phyloP scores from a whole-genome alignment of 2,329 filamentous ascomycete genomes.

The Chaetomium strumarium region DNA sequence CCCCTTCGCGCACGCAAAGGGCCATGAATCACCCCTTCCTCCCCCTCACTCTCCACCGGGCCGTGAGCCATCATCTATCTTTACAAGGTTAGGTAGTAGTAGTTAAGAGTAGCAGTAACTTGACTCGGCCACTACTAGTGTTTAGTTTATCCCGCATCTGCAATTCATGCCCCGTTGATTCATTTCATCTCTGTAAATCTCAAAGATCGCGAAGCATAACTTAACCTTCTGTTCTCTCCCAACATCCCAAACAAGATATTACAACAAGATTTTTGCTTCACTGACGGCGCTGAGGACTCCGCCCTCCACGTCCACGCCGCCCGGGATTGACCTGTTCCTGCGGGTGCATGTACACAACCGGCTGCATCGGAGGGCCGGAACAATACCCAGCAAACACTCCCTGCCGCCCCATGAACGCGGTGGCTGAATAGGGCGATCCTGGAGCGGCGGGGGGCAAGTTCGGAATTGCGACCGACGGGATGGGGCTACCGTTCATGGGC shows the following conservation, averaged over 20 bases:
- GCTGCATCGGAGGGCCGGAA: slow-evolving; percentile 35
- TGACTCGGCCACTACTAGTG: too few species aligned
- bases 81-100: too few species aligned
- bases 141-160: too few species aligned
- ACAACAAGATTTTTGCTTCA: neutral
- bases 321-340: slow-evolving; percentile 50
- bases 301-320: slow-evolving; percentile 55
- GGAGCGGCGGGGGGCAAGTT: too few species aligned
- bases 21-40: too few species aligned
- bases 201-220: too few species aligned
- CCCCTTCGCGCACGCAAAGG: too few species aligned
- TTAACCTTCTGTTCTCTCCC: neutral
- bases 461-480: slow-evolving; percentile 36
- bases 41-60: too few species aligned
- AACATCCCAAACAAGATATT: neutral
- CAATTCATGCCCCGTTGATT: too few species aligned
- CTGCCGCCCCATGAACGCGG: slow-evolving; percentile 35
- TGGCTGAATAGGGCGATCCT: slow-evolving; percentile 24
- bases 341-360: slow-evolving; percentile 50
- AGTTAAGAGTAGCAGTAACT: too few species aligned
- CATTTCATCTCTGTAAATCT: too few species aligned
- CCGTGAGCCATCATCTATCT: too few species aligned
- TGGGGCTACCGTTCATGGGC: slow-evolving; percentile 47
- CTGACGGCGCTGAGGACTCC: slow-evolving; percentile 32
- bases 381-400: slow-evolving; percentile 23